Evolutionary conservation across 2,329 filamentous ascomycete species (phyloP).

Genomic region (Mycosphaerelloides madeirae): DNA sequence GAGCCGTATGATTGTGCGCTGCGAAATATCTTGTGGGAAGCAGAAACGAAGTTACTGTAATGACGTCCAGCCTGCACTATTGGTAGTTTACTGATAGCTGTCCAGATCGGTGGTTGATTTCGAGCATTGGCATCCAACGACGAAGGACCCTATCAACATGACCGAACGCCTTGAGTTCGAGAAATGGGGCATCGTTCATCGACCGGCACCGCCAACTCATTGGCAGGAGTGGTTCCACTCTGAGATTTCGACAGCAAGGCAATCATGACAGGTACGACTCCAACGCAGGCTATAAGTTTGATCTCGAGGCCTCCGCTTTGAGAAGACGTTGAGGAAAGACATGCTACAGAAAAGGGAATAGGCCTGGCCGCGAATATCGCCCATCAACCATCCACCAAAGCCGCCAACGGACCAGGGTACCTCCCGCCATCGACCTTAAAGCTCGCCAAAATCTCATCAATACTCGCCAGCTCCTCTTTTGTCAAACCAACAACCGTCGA

Average conservation of each 20-base stretch:
- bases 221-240: slow-evolving; percentile 18
- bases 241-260: not conserved
- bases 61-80: too few relatives aligned
- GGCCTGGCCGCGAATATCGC: too few relatives aligned
- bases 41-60: slow-evolving; percentile 14
- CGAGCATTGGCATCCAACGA: slow-evolving; percentile 24
- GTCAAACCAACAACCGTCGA: not conserved
- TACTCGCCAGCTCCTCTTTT: too few relatives aligned
- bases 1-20: slow-evolving; percentile 30
- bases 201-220: slow-evolving; percentile 20
- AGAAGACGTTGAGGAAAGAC: too few relatives aligned
- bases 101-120: slow-evolving; percentile 29
- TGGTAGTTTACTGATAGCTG: not conserved
- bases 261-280: too few relatives aligned
- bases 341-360: too few relatives aligned
- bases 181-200: slow-evolving; percentile 26
- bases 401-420: too few relatives aligned
- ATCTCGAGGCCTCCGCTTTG: too few relatives aligned
- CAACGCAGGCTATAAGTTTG: too few relatives aligned
- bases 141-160: slow-evolving; percentile 26
- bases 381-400: too few relatives aligned
- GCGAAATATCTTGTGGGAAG: slow-evolving; percentile 29
- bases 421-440: too few relatives aligned
- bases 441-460: too few relatives aligned
- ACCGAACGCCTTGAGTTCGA: slow-evolving; percentile 22